phyloP scores from a whole-genome alignment of 2,329 filamentous ascomycete species.

The Cadophora sp. region DNA sequence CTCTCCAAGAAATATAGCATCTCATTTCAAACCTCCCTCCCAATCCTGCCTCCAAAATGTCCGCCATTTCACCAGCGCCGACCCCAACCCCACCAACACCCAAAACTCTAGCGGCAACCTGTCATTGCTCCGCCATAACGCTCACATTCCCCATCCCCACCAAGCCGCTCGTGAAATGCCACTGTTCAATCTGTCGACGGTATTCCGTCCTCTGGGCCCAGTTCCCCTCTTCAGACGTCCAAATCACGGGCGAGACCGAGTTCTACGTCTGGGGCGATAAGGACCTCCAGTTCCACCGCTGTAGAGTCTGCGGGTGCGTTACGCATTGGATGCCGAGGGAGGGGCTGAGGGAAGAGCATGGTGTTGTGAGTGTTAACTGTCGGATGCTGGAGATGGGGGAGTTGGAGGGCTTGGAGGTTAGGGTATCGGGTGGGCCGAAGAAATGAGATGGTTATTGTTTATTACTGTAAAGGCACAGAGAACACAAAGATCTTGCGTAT shows the following conservation, averaged over 20 bases:
- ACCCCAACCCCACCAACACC: background rate
- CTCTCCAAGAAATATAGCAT: no score
- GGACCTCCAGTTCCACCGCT: slow-evolving; percentile 19
- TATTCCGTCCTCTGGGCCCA: slow-evolving; percentile 14
- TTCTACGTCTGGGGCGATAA: slow-evolving; percentile 21
- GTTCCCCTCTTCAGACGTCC: slow-evolving; percentile 8
- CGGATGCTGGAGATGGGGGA: slow-evolving; percentile 15
- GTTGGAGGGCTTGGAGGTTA: slow-evolving; percentile 9
- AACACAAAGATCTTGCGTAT: no score
- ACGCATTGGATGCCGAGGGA: slow-evolving; percentile 18
- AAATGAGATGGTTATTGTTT: background rate
- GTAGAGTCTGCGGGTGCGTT: slow-evolving; percentile 19
- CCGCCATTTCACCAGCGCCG: no score
- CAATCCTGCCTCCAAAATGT: no score
- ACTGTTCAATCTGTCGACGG: slow-evolving; percentile 22
- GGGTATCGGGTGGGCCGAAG: background rate
- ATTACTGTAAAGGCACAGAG: background rate
- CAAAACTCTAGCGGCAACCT: background rate
- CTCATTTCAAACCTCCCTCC: no score
- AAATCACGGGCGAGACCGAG: slow-evolving; percentile 8
- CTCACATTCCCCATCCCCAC: slow-evolving; percentile 7
- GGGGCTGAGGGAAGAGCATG: slow-evolving; percentile 7
- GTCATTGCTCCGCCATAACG: background rate
- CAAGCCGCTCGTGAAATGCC: slow-evolving; percentile 17
- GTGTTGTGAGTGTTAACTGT: slow-evolving; percentile 16